Conservation (phyloP, 2,329 filamentous ascomycete genomes). For the Penicillium sp. region DNA sequence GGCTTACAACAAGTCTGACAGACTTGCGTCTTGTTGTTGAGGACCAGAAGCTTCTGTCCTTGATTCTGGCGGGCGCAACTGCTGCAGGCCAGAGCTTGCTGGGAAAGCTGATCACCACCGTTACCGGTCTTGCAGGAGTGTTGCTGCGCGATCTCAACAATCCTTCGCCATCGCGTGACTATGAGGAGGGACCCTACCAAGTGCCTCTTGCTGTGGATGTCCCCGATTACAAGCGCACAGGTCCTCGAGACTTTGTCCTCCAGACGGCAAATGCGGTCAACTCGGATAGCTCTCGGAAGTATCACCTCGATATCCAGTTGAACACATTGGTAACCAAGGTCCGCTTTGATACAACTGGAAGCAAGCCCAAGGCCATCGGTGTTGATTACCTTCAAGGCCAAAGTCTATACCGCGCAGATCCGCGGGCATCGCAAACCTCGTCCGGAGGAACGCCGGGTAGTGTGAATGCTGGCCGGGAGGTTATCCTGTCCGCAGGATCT, state of each 20-base stretch:
- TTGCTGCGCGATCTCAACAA: constrained; percentile 56
- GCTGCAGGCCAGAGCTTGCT: constrained; percentile 50
- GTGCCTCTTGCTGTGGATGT: constrained; percentile 59
- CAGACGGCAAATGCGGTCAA: constrained; percentile 52
- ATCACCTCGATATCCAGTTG: constrained; percentile 57
- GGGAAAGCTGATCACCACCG: constrained; percentile 42
- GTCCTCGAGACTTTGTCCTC: constrained; percentile 59
- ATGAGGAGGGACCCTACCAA: constrained; percentile 54
- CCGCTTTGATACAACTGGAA: constrained; percentile 40
- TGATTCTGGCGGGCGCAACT: constrained; percentile 55
- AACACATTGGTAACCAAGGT: constrained; percentile 50
- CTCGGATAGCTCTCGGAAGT: constrained; percentile 54
- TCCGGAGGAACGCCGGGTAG: constrained; percentile 39
- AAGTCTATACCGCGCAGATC: constrained; percentile 49
- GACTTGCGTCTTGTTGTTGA: constrained; percentile 54
- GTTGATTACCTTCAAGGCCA: constrained; percentile 51
- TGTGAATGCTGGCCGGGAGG: constrained; percentile 43
- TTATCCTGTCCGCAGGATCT: constrained; percentile 53
- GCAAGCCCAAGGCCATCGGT: constrained; percentile 46
- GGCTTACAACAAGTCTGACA: constrained; percentile 56
- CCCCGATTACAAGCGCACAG: constrained; percentile 51
- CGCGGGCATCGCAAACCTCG: constrained; percentile 31
- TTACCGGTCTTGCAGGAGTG: constrained; percentile 48
- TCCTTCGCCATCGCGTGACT: constrained; percentile 48
- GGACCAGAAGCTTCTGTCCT: constrained; percentile 56